Evolutionary conservation across 352 stramenopile genomes (phyloP), one percentile per base, ranked within the genome.

Genomic region (Phytophthora vignae): DNA sequence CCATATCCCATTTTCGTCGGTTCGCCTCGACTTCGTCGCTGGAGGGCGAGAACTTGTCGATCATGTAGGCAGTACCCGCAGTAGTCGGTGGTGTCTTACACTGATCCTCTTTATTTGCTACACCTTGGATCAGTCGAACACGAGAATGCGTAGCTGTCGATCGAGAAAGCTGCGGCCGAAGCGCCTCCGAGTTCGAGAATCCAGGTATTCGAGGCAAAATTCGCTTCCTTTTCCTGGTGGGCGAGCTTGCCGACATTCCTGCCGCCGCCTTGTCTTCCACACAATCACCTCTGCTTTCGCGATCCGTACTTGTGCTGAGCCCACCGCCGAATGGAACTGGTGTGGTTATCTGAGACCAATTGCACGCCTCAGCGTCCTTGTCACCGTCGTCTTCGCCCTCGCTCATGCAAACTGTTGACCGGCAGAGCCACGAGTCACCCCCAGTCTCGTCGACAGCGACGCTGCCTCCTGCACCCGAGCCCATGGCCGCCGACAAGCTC

Each of bases 341-440:
- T 60, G 70, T 70, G 19, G 64, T 52, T 36, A 80, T 29, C 17
- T 76, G 55, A 65, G 70, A 69, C 57, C 78, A 79, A 50, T 4
- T 57, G 9, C 60, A 72, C 42, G 46, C 44, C 38, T 69, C 56
- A 54, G 27, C 7, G 25, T 75, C 54, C 15, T 73, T 73, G 29
- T 66, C 50, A 49, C 71, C 63, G 27, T 84, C 71, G 14, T 78
- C 60, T 3, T 81, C 74, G 1, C 66, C 70, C 21, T 69, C 67
- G 31, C 78, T 74, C 21, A 71, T 73, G 8, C 73, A 85, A 19
- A 93, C n/a, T 0, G 84, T 93, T 3, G 84, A 92, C 29, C 81
- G 81, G 50, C 68, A 89, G 1, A 82, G 58, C 84, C 84, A 92
- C 53, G 80, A 78, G 17, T 93, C 84, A 14, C 72, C 69, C 19